These are phyloP conservation scores for Apiotrichum porosum DNA, from an alignment of 1,284 basidiomycete species.

Conservation along the genomic window DNA sequence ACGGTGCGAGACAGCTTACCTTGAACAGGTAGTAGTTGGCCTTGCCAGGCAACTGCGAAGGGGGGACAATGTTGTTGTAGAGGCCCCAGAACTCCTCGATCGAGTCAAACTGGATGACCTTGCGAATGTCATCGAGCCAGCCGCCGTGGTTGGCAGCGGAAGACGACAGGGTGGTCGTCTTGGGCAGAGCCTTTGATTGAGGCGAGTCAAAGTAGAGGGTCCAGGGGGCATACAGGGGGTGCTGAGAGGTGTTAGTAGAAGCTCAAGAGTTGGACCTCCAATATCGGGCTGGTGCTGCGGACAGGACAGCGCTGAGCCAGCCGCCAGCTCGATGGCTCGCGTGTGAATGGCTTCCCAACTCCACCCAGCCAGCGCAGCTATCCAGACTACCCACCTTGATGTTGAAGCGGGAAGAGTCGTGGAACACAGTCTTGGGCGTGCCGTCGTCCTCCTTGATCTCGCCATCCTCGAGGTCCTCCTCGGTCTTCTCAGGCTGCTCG, in stretches of 20 bases:
- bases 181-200: slow-evolving; percentile 76
- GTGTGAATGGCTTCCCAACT: too few species aligned
- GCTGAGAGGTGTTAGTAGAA: slow-evolving; percentile 53
- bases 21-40: slow-evolving; percentile 99
- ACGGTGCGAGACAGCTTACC: slow-evolving; percentile 32
- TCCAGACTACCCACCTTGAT: slow-evolving; percentile 64
- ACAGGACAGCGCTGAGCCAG: too few species aligned
- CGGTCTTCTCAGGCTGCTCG: slow-evolving; percentile 36
- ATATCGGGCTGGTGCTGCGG: too few species aligned
- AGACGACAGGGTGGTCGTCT: slow-evolving; percentile 72
- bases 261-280: too few species aligned
- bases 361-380: too few species aligned
- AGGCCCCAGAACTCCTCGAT: slow-evolving; percentile 99
- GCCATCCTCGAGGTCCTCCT: slow-evolving; percentile 34
- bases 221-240: slow-evolving; percentile 89
- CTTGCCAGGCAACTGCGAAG: slow-evolving; percentile 88
- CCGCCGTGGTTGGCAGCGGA: slow-evolving; percentile 50
- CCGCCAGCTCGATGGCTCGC: too few species aligned
- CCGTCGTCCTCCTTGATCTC: slow-evolving; percentile 44
- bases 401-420: slow-evolving; percentile 80
- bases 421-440: slow-evolving; percentile 75
- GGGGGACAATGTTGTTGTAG: slow-evolving; percentile 97
- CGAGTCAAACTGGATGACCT: slow-evolving; percentile 85
- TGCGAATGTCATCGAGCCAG: slow-evolving; percentile 97
- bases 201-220: slow-evolving; percentile 96